Percentiles rank a stretch among this genome's conserved stretches.
Conservation (phyloP, 805 yeast species). For the Ogataea sp. region DNA sequence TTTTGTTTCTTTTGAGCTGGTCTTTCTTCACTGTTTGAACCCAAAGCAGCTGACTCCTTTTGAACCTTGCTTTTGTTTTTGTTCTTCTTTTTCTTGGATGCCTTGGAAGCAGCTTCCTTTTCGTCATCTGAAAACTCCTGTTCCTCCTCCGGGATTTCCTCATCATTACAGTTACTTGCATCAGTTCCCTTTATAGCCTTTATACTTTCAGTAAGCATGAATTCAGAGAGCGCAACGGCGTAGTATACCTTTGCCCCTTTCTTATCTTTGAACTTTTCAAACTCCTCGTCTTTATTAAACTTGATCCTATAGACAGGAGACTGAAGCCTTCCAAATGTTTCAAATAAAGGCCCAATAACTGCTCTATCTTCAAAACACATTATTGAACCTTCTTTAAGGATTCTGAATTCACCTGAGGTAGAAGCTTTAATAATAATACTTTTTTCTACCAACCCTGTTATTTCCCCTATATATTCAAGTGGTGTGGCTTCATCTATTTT, state of each 20-base stretch:
- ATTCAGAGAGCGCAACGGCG: conserved; percentile 75
- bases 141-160: conserved; percentile 87
- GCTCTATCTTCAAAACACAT: conserved; percentile 68
- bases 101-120: conserved; percentile 65
- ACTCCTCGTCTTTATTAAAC: conserved; percentile 43
- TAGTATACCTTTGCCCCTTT: conserved; percentile 59
- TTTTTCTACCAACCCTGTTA: conserved; percentile 62
- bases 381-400: conserved; percentile 72
- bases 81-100: conserved; percentile 52
- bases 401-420: conserved; percentile 76
- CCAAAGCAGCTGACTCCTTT: too few relatives aligned
- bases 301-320: conserved; percentile 75
- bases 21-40: too few relatives aligned
- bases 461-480: conserved; percentile 63
- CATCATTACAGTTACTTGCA: conserved; percentile 92
- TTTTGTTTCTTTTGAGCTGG: conserved; percentile 1
- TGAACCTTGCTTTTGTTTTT: conserved; percentile 13
- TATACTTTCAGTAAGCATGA: conserved; percentile 66
- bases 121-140: conserved; percentile 96
- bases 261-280: conserved; percentile 34
- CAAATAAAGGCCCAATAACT: conserved; percentile 71
- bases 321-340: conserved; percentile 83
- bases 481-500: conserved; percentile 50
- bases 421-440: conserved; percentile 66
- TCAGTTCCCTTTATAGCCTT: conserved; percentile 78